Evolutionary conservation across 345 rosid species (phyloP).

Genomic region (Firmiana major): DNA sequence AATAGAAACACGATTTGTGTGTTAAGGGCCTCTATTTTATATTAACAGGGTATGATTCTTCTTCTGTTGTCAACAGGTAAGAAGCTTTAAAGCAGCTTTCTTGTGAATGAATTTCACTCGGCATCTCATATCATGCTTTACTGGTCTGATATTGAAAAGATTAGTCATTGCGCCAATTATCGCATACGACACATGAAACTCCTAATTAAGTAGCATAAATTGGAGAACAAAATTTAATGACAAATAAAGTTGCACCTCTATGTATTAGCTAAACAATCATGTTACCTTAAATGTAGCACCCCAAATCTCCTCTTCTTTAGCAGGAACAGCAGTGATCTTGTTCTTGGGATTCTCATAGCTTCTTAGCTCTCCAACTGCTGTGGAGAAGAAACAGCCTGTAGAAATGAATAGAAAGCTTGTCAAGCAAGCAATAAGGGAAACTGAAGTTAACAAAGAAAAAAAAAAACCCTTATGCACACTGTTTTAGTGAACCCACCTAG

Average conservation of each 20-base stretch:
- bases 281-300: constrained; percentile 94
- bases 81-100: too few species aligned
- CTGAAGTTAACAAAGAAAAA: background rate
- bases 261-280: background rate
- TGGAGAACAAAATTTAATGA: background rate
- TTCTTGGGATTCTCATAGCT: constrained; percentile 92
- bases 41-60: background rate
- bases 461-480: background rate
- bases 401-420: background rate
- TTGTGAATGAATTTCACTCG: background rate
- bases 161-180: too few species aligned
- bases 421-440: background rate
- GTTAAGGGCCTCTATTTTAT: background rate
- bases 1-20: background rate
- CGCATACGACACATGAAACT: background rate
- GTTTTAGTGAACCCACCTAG: constrained; percentile 47
- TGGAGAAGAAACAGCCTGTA: constrained; percentile 94
- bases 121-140: background rate
- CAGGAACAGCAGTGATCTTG: constrained; percentile 90
- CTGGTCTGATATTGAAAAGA: too few species aligned
- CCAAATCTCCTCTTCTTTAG: constrained; percentile 90
- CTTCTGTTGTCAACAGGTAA: background rate
- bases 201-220: background rate
- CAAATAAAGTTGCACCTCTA: background rate
- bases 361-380: constrained; percentile 72